Conservation (phyloP, 495 filamentous ascomycete genomes). For the Penicillium lividum region DNA sequence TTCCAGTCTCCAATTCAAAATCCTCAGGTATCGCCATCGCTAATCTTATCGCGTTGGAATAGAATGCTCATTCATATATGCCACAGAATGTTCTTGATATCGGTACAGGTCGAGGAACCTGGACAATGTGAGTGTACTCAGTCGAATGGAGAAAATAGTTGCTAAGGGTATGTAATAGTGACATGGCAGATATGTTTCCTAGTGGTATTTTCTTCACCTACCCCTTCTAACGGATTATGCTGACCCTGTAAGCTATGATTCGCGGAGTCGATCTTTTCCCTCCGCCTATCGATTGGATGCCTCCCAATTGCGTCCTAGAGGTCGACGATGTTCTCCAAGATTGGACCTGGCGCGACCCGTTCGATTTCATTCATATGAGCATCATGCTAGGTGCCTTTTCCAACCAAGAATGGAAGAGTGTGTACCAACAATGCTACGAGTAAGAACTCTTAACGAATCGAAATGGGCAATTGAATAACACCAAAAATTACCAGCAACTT, state of each 20-base stretch:
- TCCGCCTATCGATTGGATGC: slow-evolving; percentile 8
- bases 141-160: background rate
- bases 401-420: background rate
- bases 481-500: background rate
- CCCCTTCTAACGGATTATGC: background rate
- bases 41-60: background rate
- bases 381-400: slow-evolving; percentile 3
- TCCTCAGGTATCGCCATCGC: background rate
- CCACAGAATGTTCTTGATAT: slow-evolving; percentile 12
- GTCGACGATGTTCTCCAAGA: slow-evolving; percentile 10
- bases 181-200: slow-evolving; percentile 13
- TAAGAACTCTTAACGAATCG: background rate
- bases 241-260: slow-evolving; percentile 1
- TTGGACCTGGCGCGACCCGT: slow-evolving; percentile 10
- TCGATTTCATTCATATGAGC: slow-evolving; percentile 19
- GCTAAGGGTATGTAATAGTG: background rate
- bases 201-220: background rate
- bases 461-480: background rate
- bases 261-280: slow-evolving; percentile 11
- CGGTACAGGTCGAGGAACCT: slow-evolving; percentile 14
- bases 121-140: slow-evolving; percentile 10
- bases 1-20: slow-evolving; percentile 12
- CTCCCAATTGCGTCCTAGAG: slow-evolving; percentile 10
- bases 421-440: slow-evolving; percentile 13
- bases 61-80: background rate